Evolutionary conservation across 108 stramenopile genomes (phyloP).

Genomic region (Epipyxis sp.): DNA sequence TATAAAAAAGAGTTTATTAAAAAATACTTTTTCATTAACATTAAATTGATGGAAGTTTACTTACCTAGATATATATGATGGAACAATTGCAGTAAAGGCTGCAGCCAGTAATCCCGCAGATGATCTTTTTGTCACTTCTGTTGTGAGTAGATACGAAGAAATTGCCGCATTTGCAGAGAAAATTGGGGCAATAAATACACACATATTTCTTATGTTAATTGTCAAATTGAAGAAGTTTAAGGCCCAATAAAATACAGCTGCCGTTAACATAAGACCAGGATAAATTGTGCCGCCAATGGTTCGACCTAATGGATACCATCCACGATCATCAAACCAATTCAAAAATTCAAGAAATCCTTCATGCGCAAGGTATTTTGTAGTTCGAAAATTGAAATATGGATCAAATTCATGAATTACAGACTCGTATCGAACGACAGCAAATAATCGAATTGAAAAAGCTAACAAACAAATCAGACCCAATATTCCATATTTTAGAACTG

Average conservation of each 20-base stretch:
- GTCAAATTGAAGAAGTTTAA: constrained; percentile 51
- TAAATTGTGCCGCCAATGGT: constrained; percentile 97
- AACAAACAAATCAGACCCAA: constrained; percentile 53
- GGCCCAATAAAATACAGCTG: constrained; percentile 69
- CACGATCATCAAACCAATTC: constrained; percentile 80
- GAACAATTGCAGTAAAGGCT: constrained; percentile 85
- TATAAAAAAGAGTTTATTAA: too few relatives aligned
- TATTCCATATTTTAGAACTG: constrained; percentile 49
- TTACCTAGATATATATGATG: constrained; percentile 71
- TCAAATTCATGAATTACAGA: constrained; percentile 96
- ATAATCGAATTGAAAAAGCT: constrained; percentile 56
- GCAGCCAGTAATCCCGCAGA: constrained; percentile 69
- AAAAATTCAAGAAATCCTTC: constrained; percentile 66
- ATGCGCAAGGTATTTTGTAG: constrained; percentile 73
- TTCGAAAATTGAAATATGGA: constrained; percentile 70
- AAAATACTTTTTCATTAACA: too few relatives aligned
- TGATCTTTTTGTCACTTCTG: constrained; percentile 43
- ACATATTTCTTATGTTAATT: constrained; percentile 60
- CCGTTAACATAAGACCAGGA: constrained; percentile 93
- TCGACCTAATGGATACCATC: constrained; percentile 95
- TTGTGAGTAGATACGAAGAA: constrained; percentile 51
- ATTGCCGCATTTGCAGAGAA: constrained; percentile 54
- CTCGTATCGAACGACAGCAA: constrained; percentile 68
- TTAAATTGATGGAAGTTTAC: too few relatives aligned
- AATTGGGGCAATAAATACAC: constrained; percentile 51